Evolutionary conservation across 2,329 filamentous ascomycete genomes (phyloP), one percentile per base, ranked within the genome.

Genomic region (Trichophyton rubrum): DNA sequence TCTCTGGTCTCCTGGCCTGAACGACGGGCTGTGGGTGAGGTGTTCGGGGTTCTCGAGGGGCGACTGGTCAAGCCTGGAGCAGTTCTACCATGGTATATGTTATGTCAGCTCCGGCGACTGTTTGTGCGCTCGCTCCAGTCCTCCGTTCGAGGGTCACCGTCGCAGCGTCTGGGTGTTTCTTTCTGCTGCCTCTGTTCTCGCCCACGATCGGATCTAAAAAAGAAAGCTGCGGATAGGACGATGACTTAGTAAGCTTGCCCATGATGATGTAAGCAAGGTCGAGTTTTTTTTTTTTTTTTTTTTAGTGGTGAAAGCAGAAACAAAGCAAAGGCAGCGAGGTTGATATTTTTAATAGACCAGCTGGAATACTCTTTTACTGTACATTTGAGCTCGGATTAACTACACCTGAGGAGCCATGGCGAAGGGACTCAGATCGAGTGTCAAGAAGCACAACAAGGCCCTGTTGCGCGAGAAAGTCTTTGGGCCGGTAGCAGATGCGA

Each of bases 381-480:
- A 5, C 35, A 40, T 43, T 43, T 17, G n/a, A 17, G 40, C 40
- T 7, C 6, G n/a, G n/a, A n/a, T 2, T 43, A 17, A 43, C 40
- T 7, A 40, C 11, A 9, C 5, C 27, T 30, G 20, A n/a, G 40
- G 7, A 57, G 40, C 40, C 55, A 97, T 96, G 92, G 92, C 91
- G 24, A 96, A 95, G 74, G 88, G 89, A 71, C 79, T 88, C 63
- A 82, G 92, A 72, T 83, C 91, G 66, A 95, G 87, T 72, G 79
- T 82, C 66, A 84, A 80, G 68, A 96, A 96, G 79, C 80, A 81
- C 69, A 96, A 96, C 79, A 90, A 90, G 77, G 81, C 83, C 67
- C 86, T 83, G 68, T 81, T 96, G 65, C 91, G 91, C 74, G 79
- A 83, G 66, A 85, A 84, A 65, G 87, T 96, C 66, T 96, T 95